These are phyloP conservation scores for Phialophora chinensis DNA, from an alignment of 2,329 filamentous ascomycete genomes.

Conservation along the genomic window DNA sequence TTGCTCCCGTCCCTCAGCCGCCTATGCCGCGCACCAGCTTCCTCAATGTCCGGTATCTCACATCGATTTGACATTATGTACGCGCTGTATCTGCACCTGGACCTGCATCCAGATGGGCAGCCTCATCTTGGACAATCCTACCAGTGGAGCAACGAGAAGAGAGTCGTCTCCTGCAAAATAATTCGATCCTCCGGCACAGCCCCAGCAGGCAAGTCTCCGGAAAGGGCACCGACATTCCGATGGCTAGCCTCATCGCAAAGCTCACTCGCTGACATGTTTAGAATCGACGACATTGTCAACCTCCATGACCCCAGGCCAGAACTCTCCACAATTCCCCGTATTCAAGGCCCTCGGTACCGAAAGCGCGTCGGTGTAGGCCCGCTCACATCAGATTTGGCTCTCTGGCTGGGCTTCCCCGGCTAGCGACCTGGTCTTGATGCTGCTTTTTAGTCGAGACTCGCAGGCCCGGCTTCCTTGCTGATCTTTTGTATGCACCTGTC, in stretches of 20 bases:
- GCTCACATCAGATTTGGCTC: background rate
- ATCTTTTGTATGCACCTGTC: background rate
- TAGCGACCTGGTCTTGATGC: background rate
- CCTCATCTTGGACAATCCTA: background rate
- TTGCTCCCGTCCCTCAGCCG: background rate
- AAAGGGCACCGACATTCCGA: background rate
- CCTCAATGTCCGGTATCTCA: background rate
- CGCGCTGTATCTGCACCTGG: background rate
- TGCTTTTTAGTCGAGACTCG: background rate
- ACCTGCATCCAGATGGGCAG: background rate
- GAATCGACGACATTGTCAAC: background rate
- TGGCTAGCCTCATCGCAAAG: background rate
- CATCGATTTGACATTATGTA: background rate
- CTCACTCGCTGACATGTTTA: background rate
- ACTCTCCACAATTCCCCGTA: background rate
- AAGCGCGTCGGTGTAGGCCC: background rate
- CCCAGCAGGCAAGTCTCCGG: background rate
- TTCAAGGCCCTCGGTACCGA: background rate
- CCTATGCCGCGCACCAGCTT: background rate
- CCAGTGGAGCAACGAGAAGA: background rate
- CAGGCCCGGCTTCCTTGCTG: background rate
- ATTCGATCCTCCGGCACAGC: background rate
- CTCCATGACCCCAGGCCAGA: background rate
- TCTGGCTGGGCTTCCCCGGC: background rate
- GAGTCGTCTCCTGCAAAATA: background rate